Evolutionary conservation across 108 stramenopile genomes (phyloP).

Genomic region (Cyclotella choctawhatcheeana): DNA sequence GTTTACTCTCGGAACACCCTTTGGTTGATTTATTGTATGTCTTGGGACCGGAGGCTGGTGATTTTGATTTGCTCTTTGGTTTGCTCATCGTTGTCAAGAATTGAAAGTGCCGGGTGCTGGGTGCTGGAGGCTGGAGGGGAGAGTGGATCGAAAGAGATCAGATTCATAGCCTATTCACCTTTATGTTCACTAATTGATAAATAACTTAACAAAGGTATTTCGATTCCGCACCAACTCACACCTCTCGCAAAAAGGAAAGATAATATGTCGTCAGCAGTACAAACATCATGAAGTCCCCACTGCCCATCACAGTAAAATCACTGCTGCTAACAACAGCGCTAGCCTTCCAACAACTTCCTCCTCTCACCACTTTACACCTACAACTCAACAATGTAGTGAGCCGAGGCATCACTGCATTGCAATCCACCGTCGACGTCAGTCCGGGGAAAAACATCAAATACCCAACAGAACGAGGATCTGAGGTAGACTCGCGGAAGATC

Average conservation of each 20-base stretch:
- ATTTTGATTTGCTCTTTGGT: conserved; percentile 1
- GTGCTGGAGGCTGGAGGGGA: not conserved
- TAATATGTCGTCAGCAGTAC: no score
- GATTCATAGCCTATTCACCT: conserved; percentile 1
- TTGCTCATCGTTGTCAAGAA: not conserved
- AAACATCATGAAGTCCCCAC: not conserved
- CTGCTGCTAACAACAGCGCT: conserved; percentile 3
- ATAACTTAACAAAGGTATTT: not conserved
- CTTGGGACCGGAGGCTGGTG: conserved; percentile 3
- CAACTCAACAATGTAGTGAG: not conserved
- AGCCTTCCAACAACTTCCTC: not conserved
- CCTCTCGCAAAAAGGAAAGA: no score
- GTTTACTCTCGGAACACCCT: no score
- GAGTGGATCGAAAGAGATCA: no score
- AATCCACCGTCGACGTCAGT: not conserved
- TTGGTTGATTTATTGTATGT: conserved; percentile 11
- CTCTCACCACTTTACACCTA: not conserved
- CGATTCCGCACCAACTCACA: no score
- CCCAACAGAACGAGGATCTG: conserved; percentile 77
- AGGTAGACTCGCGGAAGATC: conserved; percentile 82
- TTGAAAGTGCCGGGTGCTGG: no score
- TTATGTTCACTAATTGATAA: not conserved
- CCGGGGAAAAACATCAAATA: conserved; percentile 67
- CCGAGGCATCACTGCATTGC: conserved; percentile 1
- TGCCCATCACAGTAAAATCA: no score